Evolutionary conservation across 768 basidiomycete species (phyloP), one percentile per base, ranked within the genome.

Genomic region (Lyophyllum atratum): DNA sequence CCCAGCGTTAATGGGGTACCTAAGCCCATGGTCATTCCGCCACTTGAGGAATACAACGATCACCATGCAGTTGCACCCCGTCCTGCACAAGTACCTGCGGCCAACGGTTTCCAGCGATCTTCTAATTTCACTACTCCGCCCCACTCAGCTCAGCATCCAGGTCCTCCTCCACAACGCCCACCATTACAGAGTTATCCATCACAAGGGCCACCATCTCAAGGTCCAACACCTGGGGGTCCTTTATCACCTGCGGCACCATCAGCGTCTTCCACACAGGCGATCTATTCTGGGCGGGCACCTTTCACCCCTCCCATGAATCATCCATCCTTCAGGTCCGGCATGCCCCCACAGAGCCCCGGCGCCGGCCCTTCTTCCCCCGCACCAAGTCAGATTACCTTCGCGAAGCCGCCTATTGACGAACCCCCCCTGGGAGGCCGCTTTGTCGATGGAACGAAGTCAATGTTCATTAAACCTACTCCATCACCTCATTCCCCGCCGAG

Each of bases 391-490:
- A 61, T 64, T 26, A 55, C 69, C 3, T 63, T 70, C 21, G 61
- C 70, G 15, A 64, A 68, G 9, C 69, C 72, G 2, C 69, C 74
- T 14, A 54, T 61, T 22, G 68, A 77, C 55, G 81, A 74, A 12
- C 81, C 86, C 6, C 84, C 83, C 12, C 79, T 86, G 17, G 84
- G 85, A 47, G 86, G 86, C 25, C 84, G 83, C 8, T 82, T 89
- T 52, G 80, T 82, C 22, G 90, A 92, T 65, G 89, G 90, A 31
- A 85, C 90, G 8, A 85, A 85, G 70, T 93, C 92, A 8, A 90
- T 91, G 90, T 90, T 90, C 60, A 78, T 91, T 61, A 81, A 83
- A 53, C 70, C 83, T 21, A 68, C 77, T 9, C 68, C 79, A 25
- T 70, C 78, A 15, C 66, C 76, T n/a, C 66, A 70, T 28, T 64